Conservation (phyloP, 305 asterid genomes). For the Salvia sclarea region DNA sequence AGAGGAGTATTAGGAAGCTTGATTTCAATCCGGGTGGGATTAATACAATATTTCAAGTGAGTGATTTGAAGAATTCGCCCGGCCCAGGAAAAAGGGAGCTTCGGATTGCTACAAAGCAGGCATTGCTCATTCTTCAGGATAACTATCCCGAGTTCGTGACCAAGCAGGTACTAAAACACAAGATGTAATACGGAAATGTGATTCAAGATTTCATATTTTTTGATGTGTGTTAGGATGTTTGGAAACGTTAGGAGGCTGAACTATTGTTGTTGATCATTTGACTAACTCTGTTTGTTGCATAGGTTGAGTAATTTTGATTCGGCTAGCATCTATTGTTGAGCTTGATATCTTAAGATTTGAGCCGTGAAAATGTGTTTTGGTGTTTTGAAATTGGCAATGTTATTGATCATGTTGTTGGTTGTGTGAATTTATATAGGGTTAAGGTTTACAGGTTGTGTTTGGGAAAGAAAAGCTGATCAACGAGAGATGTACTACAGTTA, state of each 20-base stretch:
- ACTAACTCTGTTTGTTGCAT: not conserved
- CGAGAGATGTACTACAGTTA: no score
- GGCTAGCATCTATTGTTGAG: not conserved
- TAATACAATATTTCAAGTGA: constrained; percentile 74
- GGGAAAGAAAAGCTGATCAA: no score
- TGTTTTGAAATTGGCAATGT: no score
- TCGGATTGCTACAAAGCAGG: constrained; percentile 75
- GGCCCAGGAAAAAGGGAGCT: constrained; percentile 80
- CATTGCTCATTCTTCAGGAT: constrained; percentile 80
- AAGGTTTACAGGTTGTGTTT: not conserved
- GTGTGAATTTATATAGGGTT: not conserved
- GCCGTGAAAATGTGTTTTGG: not conserved
- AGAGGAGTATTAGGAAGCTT: constrained; percentile 80
- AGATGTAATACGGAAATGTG: not conserved
- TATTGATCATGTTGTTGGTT: constrained; percentile 1
- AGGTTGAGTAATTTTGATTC: not conserved
- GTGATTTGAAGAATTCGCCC: constrained; percentile 88
- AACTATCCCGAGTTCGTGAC: constrained; percentile 92
- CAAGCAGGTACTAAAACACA: constrained; percentile 62
- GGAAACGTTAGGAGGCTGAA: not conserved
- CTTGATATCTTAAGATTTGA: not conserved
- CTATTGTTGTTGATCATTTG: not conserved
- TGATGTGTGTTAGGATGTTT: not conserved
- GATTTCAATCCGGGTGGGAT: constrained; percentile 82
- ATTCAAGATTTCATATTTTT: no score